Percentiles rank a stretch among this genome's conserved stretches.
phyloP scores from a whole-genome alignment of 495 filamentous ascomycete species.

The Lasiosphaeria hispida region DNA sequence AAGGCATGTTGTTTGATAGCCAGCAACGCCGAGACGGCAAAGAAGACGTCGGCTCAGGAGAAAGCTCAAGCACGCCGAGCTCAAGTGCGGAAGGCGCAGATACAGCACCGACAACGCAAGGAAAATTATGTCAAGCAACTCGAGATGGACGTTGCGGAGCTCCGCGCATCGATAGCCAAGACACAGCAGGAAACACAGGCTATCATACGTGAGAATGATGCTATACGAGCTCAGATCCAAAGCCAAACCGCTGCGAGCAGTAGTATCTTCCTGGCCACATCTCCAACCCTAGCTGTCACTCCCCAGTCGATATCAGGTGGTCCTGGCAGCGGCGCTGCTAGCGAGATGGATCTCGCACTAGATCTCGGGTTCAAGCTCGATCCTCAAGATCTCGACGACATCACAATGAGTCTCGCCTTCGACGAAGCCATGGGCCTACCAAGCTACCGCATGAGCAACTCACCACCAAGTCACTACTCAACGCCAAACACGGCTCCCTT shows the following conservation, averaged over 20 bases:
- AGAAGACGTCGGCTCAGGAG: slow-evolving; percentile 6
- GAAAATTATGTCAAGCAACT: slow-evolving; percentile 51
- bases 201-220: slow-evolving; percentile 40
- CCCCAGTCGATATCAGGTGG: neutral
- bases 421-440: slow-evolving; percentile 30
- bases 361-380: neutral
- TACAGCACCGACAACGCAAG: slow-evolving; percentile 52
- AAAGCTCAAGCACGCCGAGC: slow-evolving; percentile 43
- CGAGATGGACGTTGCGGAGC: slow-evolving; percentile 44
- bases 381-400: slow-evolving; percentile 7
- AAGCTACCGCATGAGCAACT: slow-evolving; percentile 28
- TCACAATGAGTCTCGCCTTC: slow-evolving; percentile 33
- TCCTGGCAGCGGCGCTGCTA: no score
- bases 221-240: slow-evolving; percentile 2
- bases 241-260: neutral
- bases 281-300: neutral
- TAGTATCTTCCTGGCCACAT: neutral
- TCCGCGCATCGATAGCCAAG: slow-evolving; percentile 44
- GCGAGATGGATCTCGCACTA: no score
- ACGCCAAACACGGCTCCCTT: neutral
- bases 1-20: neutral
- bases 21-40: neutral
- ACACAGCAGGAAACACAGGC: slow-evolving; percentile 31
- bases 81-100: slow-evolving; percentile 52
- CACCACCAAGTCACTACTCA: slow-evolving; percentile 8